Conservation (phyloP, 164 flowering plant species). For the Akebia trifoliata region DNA sequence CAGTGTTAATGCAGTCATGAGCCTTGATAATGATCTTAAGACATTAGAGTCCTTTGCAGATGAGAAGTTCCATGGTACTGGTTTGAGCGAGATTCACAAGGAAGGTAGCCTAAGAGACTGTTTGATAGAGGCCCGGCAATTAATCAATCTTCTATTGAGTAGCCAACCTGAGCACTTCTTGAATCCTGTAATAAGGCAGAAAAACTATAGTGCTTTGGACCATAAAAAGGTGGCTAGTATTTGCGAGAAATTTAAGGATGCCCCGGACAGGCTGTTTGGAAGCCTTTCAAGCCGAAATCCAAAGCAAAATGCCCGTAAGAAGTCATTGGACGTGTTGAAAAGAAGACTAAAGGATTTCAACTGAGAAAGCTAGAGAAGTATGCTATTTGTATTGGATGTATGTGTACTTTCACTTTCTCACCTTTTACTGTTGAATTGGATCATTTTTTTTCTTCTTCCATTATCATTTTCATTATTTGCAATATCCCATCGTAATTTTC, state of each 20-base stretch:
- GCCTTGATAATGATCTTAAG: constrained; percentile 60
- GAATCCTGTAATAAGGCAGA: constrained; percentile 88
- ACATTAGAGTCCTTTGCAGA: constrained; percentile 72
- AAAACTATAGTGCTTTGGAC: constrained; percentile 63
- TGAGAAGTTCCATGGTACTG: constrained; percentile 57
- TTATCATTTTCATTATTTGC: too few relatives aligned
- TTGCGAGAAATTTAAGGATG: constrained; percentile 79
- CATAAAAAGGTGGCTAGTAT: constrained; percentile 69
- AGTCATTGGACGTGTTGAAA: constrained; percentile 81
- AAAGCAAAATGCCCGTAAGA: constrained; percentile 70
- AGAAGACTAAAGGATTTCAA: constrained; percentile 78
- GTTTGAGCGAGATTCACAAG: constrained; percentile 55
- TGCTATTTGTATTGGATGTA: too few relatives aligned
- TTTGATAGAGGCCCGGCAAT: constrained; percentile 73
- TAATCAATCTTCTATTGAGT: constrained; percentile 74
- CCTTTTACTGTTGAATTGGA: too few relatives aligned
- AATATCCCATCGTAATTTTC: background rate
- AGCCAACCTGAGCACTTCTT: constrained; percentile 84
- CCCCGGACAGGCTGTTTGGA: constrained; percentile 82
- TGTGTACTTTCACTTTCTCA: too few relatives aligned
- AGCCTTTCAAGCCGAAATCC: constrained; percentile 67
- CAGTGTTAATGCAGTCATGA: constrained; percentile 60
- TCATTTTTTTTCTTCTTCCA: too few relatives aligned
- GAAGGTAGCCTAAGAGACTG: constrained; percentile 59
- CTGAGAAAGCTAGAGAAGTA: constrained; percentile 34